phyloP scores from a whole-genome alignment of 176 grass and related monocot genomes.

The Zea luxurians region DNA sequence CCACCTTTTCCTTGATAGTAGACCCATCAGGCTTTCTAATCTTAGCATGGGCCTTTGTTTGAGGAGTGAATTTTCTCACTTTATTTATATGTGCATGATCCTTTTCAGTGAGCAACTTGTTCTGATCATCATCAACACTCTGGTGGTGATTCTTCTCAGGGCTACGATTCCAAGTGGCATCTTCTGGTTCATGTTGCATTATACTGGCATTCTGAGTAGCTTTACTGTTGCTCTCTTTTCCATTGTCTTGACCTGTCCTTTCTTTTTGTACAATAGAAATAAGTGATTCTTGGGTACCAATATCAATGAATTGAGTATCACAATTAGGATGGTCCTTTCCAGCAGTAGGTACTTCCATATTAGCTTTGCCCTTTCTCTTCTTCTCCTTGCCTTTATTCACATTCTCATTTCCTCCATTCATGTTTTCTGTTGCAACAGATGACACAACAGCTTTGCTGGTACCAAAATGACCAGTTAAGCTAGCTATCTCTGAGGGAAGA shows the following conservation, averaged over 20 bases:
- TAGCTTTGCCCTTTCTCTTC: slow-evolving; percentile 47
- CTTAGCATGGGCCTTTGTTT: slow-evolving; percentile 37
- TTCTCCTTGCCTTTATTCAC: slow-evolving; percentile 45
- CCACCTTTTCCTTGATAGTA: slow-evolving; percentile 19
- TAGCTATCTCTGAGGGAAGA: slow-evolving; percentile 38
- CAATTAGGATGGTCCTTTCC: slow-evolving; percentile 24
- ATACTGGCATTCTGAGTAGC: slow-evolving; percentile 26
- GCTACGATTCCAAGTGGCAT: slow-evolving; percentile 27
- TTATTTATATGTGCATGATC: slow-evolving; percentile 33
- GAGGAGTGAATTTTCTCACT: slow-evolving; percentile 33
- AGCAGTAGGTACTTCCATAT: slow-evolving; percentile 19
- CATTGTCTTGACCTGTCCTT: slow-evolving; percentile 23
- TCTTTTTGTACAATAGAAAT: slow-evolving; percentile 29
- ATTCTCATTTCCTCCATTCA: slow-evolving; percentile 28
- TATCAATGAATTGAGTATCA: slow-evolving; percentile 23
- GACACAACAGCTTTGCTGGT: slow-evolving; percentile 30
- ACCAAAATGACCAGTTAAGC: slow-evolving; percentile 35
- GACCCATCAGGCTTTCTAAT: slow-evolving; percentile 21
- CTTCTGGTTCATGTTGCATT: slow-evolving; percentile 19
- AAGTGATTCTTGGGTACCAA: slow-evolving; percentile 34
- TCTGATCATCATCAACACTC: slow-evolving; percentile 26
- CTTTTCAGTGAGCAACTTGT: slow-evolving; percentile 27
- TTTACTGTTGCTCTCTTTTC: slow-evolving; percentile 38
- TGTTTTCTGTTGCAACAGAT: slow-evolving; percentile 37
- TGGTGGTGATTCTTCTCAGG: slow-evolving; percentile 37